These are phyloP conservation scores for Lumnitzera racemosa DNA, from an alignment of 345 rosid genomes.

Conservation along the genomic window DNA sequence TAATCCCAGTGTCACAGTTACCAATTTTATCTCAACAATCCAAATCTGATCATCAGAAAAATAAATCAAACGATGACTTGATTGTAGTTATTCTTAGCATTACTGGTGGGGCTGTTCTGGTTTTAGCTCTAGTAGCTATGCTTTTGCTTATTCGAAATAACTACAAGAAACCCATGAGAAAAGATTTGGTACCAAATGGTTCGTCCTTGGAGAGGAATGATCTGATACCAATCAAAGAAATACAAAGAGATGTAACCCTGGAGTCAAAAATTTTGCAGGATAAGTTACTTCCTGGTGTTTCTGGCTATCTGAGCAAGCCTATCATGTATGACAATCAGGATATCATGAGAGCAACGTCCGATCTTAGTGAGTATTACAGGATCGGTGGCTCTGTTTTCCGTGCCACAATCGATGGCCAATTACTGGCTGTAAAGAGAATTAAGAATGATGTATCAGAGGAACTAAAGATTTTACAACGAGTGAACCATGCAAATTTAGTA, in stretches of 20 bases:
- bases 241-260: constrained; percentile 7
- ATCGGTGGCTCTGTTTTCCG: constrained; percentile 42
- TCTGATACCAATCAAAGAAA: constrained; percentile 22
- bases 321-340: constrained; percentile 28
- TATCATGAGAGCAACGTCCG: constrained; percentile 40
- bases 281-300: constrained; percentile 44
- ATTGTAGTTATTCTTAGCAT: constrained; percentile 12
- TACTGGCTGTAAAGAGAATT: constrained; percentile 40
- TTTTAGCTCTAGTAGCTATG: constrained; percentile 16
- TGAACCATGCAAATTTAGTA: constrained; percentile 54
- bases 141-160: constrained; percentile 5
- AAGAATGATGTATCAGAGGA: constrained; percentile 33
- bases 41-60: constrained; percentile 12
- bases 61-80: constrained; percentile 12
- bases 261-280: constrained; percentile 29
- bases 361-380: constrained; percentile 27
- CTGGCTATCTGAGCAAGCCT: constrained; percentile 41
- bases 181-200: constrained; percentile 11
- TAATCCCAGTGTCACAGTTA: constrained; percentile 33
- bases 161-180: constrained; percentile 7
- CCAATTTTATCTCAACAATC: constrained; percentile 28
- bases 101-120: constrained; percentile 15
- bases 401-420: constrained; percentile 32
- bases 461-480: constrained; percentile 41
- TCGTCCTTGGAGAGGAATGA: constrained; percentile 29